These are phyloP conservation scores for Bromus sterilis DNA, from an alignment of 176 grass and related monocot genomes.

Conservation along the genomic window DNA sequence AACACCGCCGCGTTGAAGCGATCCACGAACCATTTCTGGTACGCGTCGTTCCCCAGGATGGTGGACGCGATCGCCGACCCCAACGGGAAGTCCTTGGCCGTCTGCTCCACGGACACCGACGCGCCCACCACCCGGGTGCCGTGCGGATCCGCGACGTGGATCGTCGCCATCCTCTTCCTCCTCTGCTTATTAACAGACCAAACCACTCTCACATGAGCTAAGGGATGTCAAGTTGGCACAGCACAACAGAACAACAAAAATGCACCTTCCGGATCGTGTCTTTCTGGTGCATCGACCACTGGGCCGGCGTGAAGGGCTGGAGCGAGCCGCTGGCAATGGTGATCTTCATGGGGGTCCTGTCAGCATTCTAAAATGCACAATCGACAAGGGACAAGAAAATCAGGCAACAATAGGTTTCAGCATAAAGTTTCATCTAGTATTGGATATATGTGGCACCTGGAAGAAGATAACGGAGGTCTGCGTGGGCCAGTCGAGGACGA, in stretches of 20 bases:
- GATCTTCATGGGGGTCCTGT: constrained; percentile 71
- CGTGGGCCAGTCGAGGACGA: constrained; percentile 55
- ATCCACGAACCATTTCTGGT: constrained; percentile 87
- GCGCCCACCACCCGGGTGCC: constrained; percentile 57
- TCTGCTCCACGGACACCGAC: constrained; percentile 66
- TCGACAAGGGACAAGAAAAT: not conserved
- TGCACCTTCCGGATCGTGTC: constrained; percentile 77
- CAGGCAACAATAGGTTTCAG: not conserved
- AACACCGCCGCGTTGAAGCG: constrained; percentile 95
- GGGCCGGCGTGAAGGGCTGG: constrained; percentile 68
- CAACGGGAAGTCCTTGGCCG: constrained; percentile 73
- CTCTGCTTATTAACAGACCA: constrained; percentile 42
- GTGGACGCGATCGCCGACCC: constrained; percentile 86
- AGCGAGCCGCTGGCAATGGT: constrained; percentile 51
- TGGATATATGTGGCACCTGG: constrained; percentile 33
- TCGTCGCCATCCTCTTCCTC: constrained; percentile 62
- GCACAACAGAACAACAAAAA: not conserved
- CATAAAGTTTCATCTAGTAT: no score
- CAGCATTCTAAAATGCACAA: constrained; percentile 42
- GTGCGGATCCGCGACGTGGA: constrained; percentile 67
- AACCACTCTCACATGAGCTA: not conserved
- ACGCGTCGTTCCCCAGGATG: constrained; percentile 71
- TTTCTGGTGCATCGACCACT: constrained; percentile 79
- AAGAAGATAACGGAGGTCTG: constrained; percentile 66
- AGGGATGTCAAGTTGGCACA: not conserved